Conservation (phyloP, 176 grass and related monocot genomes). For the Panicum miliaceum region DNA sequence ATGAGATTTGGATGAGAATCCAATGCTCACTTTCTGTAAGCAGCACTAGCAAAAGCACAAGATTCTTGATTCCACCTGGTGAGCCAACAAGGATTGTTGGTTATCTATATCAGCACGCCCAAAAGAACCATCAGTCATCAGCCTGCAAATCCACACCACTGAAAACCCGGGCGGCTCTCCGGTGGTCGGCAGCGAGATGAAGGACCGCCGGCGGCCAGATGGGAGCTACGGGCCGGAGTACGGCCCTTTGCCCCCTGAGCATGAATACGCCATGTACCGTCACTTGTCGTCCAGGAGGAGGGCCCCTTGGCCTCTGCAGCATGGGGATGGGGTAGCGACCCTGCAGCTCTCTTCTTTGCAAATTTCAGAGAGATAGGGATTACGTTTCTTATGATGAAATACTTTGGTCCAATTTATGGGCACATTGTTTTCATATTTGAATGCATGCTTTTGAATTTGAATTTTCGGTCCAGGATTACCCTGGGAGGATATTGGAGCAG, state of each 20-base stretch:
- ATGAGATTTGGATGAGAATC: slow-evolving; percentile 14
- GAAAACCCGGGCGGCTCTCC: not conserved
- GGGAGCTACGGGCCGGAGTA: slow-evolving; percentile 43
- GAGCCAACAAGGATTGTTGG: not conserved
- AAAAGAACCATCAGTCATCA: not conserved
- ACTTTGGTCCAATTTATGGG: not conserved
- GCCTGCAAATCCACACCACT: not conserved
- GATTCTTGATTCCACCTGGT: slow-evolving; percentile 23
- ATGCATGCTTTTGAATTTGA: not conserved
- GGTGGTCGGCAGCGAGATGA: not conserved
- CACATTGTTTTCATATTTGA: not conserved
- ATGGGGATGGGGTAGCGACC: slow-evolving; percentile 15
- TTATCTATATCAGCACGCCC: not conserved
- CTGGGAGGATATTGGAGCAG: slow-evolving; percentile 15
- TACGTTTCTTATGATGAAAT: not conserved
- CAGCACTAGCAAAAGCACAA: slow-evolving; percentile 16
- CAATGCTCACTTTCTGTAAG: slow-evolving; percentile 13
- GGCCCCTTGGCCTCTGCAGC: slow-evolving; percentile 24
- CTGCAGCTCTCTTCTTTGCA: not conserved
- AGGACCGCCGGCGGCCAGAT: not conserved
- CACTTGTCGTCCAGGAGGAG: slow-evolving; percentile 25
- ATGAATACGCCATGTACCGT: slow-evolving; percentile 16
- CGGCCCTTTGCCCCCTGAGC: slow-evolving; percentile 26
- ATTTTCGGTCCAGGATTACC: slow-evolving; percentile 24
- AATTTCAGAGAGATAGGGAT: not conserved